Percentiles rank a stretch among this genome's conserved stretches.
These are phyloP conservation scores for Strobilomyces confusus DNA, from an alignment of 768 basidiomycete genomes.

Conservation along the genomic window DNA sequence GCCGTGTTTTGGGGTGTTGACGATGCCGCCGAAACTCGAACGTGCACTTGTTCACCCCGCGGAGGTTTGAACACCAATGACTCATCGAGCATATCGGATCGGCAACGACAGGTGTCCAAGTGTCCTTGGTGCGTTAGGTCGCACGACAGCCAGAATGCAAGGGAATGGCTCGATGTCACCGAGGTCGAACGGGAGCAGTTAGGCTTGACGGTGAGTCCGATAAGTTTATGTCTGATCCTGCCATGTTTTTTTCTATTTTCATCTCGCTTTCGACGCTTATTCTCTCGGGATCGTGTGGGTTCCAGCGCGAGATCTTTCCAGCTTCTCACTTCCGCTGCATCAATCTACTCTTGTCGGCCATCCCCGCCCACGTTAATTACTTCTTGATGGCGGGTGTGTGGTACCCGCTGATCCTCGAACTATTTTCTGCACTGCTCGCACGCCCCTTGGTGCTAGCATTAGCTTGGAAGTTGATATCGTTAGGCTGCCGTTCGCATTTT, in stretches of 20 bases:
- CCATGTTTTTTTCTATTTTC: constrained; percentile 8
- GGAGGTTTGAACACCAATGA: constrained; percentile 10
- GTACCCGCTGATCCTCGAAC: constrained; percentile 5
- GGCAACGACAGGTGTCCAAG: background rate
- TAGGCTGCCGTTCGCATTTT: constrained; percentile 19
- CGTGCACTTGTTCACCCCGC: constrained; percentile 18
- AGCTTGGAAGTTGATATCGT: constrained; percentile 14
- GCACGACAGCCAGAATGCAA: constrained; percentile 30
- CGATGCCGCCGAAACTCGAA: constrained; percentile 15
- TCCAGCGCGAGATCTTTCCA: constrained; percentile 2
- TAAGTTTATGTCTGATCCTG: constrained; percentile 5
- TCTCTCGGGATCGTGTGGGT: constrained; percentile 14
- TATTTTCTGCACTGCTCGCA: constrained; percentile 2
- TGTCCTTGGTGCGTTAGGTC: constrained; percentile 20
- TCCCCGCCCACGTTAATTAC: constrained; percentile 6
- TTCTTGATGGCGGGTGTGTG: constrained; percentile 15
- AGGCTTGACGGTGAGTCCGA: constrained; percentile 27
- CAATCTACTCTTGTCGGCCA: constrained; percentile 6
- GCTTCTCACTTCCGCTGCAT: constrained; percentile 1
- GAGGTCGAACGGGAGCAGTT: constrained; percentile 27
- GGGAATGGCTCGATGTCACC: constrained; percentile 32
- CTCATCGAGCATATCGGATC: constrained; percentile 1
- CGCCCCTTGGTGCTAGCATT: constrained; percentile 10
- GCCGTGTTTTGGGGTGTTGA: constrained; percentile 56
- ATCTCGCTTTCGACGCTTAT: constrained; percentile 6